A percentile compares a stretch with the other conserved stretches of the same genome.
These are phyloP conservation scores for Ascochyta koolunga DNA, from an alignment of 2,329 filamentous ascomycete species.

Conservation along the genomic window DNA sequence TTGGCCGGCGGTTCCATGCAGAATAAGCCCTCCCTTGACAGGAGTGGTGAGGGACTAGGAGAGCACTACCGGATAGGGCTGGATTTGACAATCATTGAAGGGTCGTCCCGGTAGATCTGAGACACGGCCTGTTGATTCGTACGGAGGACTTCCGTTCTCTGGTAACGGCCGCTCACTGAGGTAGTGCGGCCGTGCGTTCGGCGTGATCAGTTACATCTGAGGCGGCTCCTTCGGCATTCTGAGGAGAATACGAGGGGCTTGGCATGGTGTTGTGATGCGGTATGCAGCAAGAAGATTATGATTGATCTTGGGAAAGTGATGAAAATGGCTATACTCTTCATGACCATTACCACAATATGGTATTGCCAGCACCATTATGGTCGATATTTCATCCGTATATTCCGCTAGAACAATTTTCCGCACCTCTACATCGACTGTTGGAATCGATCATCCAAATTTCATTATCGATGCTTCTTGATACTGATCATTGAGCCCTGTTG, in stretches of 20 bases:
- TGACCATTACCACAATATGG: neutral
- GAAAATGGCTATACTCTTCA: neutral
- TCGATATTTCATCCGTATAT: neutral
- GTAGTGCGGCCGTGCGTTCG: neutral
- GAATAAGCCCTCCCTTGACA: constrained; percentile 5
- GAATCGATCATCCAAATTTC: neutral
- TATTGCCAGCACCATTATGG: neutral
- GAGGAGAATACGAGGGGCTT: constrained; percentile 10
- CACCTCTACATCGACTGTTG: neutral
- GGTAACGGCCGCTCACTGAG: neutral
- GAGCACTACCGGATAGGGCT: constrained; percentile 14
- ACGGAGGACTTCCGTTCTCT: constrained; percentile 2
- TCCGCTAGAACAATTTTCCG: neutral
- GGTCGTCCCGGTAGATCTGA: constrained; percentile 11
- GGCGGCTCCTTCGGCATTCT: constrained; percentile 2
- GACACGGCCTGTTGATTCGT: constrained; percentile 3
- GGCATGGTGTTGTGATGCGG: constrained; percentile 4
- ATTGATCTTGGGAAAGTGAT: neutral
- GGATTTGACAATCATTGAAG: constrained; percentile 13
- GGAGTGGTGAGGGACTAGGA: constrained; percentile 2
- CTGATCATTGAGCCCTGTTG: neutral
- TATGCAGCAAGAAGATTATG: neutral
- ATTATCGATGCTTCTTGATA: neutral
- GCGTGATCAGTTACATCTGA: neutral
- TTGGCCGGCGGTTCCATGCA: constrained; percentile 11